Evolutionary conservation across 1,284 basidiomycete species (phyloP), one percentile per base, ranked within the genome.

Genomic region (Lentinula novae-zelandiae): DNA sequence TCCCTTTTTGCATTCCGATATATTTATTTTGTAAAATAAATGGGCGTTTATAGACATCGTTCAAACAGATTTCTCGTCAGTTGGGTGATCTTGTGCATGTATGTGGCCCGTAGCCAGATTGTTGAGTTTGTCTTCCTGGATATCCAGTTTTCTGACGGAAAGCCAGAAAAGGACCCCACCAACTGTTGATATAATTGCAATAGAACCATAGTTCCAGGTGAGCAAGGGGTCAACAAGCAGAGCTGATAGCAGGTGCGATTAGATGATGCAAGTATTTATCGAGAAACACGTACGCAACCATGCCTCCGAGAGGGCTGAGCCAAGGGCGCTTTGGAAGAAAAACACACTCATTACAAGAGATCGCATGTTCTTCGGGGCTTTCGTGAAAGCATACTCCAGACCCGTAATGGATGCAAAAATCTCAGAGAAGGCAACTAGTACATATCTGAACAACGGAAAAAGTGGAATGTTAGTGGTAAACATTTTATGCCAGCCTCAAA

Each of bases 381-480:
- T 94, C 62, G 89, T 92, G 78, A 91, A 94, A n/a, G 92, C 93
- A 71, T 94, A 94, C 73, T 96, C 93, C 65, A 90, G 78, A 8
- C 87, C 87, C 0, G 92, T 94, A 73, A 96, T 92, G 8, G 89
- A 91, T 0, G 92, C 91, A 58, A 96, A 82, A 69, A 96, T 93
- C 76, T 92, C 87, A 67, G 82, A 85, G 67, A 89, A 78, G 4
- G 86, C 88, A 67, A 91, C 80, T 38, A 92, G 74, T 60, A 90
- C 72, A 70, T 89, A 90, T 12, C 48, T 17, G 51, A 13, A 15
- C 8, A 57, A 20, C 7, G 33, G 7, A 54, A 56, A 40, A 27
- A 27, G 27, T 27, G 27, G 27, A 27, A 13, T 31, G 3, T 38
- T n/a, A 62, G 38, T 22, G 46, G 50, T n/a, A 17, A n/a, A 5